phyloP scores from a whole-genome alignment of 2,329 filamentous ascomycete species.

The Madurella mycetomatis region DNA sequence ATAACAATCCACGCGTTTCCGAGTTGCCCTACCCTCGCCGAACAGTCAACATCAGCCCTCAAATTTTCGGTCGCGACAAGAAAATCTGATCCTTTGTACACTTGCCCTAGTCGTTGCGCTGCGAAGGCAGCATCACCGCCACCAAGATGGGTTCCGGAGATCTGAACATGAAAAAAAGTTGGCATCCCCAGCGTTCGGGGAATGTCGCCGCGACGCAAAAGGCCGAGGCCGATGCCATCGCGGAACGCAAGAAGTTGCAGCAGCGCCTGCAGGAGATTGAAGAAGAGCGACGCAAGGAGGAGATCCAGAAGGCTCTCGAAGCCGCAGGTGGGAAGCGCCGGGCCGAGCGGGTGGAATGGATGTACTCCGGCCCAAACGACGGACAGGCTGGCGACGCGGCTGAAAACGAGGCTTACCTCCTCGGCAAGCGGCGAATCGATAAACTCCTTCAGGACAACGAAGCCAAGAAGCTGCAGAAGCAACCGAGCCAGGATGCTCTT shows the following conservation, averaged over 20 bases:
- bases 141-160: slow-evolving; percentile 79
- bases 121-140: slow-evolving; percentile 24
- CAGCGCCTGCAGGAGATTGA: slow-evolving; percentile 89
- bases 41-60: too few relatives aligned
- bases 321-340: slow-evolving; percentile 75
- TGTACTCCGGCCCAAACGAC: slow-evolving; percentile 85
- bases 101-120: neutral
- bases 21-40: neutral
- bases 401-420: slow-evolving; percentile 87
- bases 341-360: slow-evolving; percentile 87
- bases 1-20: neutral
- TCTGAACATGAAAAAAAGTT: slow-evolving; percentile 92
- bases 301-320: slow-evolving; percentile 86
- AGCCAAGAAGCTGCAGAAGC: slow-evolving; percentile 71
- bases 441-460: slow-evolving; percentile 73
- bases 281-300: slow-evolving; percentile 88
- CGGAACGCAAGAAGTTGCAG: slow-evolving; percentile 90
- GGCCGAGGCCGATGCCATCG: slow-evolving; percentile 84
- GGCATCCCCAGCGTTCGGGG: slow-evolving; percentile 84
- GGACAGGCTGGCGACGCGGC: slow-evolving; percentile 74
- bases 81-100: too few relatives aligned
- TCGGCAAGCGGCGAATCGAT: slow-evolving; percentile 91
- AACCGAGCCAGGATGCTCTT: slow-evolving; percentile 55
- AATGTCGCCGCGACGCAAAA: slow-evolving; percentile 64
- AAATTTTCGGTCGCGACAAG: too few relatives aligned